Evolutionary conservation across 2,329 filamentous ascomycete genomes (phyloP).

Genomic region (Metarhizium rileyi): DNA sequence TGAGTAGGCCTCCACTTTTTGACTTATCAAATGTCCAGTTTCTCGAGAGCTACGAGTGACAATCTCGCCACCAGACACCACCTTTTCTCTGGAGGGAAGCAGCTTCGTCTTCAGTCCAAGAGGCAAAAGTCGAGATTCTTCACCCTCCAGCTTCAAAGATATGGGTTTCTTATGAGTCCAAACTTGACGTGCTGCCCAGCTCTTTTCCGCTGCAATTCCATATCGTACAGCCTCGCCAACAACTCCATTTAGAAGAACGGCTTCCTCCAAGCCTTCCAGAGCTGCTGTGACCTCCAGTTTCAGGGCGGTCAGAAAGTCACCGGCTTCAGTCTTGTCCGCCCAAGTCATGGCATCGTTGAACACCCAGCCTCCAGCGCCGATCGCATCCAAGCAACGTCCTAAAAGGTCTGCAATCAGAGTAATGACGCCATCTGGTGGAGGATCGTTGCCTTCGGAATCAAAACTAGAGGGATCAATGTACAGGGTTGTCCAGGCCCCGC

Average conservation of each 20-base stretch:
- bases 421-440: conserved; percentile 57
- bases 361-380: conserved; percentile 67
- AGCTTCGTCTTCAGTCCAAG: conserved; percentile 58
- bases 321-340: conserved; percentile 42
- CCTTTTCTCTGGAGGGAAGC: conserved; percentile 43
- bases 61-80: conserved; percentile 60
- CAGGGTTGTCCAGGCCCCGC: conserved; percentile 65
- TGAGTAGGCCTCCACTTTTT: conserved; percentile 73
- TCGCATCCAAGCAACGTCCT: conserved; percentile 63
- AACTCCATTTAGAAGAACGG: conserved; percentile 52
- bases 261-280: conserved; percentile 63
- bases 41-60: conserved; percentile 61
- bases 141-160: conserved; percentile 29
- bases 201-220: conserved; percentile 31
- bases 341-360: conserved; percentile 46
- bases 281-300: conserved; percentile 61
- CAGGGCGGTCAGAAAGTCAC: conserved; percentile 55
- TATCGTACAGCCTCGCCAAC: conserved; percentile 59
- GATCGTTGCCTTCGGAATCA: conserved; percentile 29
- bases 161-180: conserved; percentile 33
- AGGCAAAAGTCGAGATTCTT: conserved; percentile 49
- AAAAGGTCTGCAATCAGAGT: conserved; percentile 62
- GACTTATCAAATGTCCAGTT: conserved; percentile 66
- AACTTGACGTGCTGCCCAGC: conserved; percentile 15
- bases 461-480: conserved; percentile 52